A percentile compares a stretch with the other conserved stretches of the same genome.
Evolutionary conservation across 2,329 filamentous ascomycete genomes (phyloP).

Genomic region (Orbilia oligospora): DNA sequence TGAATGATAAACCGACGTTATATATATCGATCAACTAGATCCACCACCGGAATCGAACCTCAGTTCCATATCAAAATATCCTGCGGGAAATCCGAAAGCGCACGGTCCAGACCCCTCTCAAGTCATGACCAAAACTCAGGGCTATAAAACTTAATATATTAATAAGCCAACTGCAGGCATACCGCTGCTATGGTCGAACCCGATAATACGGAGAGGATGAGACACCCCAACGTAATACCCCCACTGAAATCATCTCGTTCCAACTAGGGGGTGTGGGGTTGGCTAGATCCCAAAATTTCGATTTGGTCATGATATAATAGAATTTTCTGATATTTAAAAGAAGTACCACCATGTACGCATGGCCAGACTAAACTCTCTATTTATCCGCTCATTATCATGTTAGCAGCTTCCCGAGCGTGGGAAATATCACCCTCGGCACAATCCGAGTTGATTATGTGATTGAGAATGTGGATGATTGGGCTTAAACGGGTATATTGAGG

Average conservation of each 20-base stretch:
- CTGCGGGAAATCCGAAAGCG: not conserved
- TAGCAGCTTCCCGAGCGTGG: not conserved
- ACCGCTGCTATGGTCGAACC: slow-evolving; percentile 5
- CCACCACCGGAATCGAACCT: not conserved
- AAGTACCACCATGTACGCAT: not conserved
- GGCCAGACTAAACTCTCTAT: not conserved
- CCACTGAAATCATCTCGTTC: not conserved
- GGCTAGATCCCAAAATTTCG: not conserved
- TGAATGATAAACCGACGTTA: not conserved
- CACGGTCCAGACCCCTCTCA: not conserved
- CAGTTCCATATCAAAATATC: not conserved
- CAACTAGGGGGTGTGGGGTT: not conserved
- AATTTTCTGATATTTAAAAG: not conserved
- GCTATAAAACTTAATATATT: not conserved
- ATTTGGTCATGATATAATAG: not conserved
- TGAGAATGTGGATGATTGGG: not conserved
- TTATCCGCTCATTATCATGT: not conserved
- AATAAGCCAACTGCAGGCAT: slow-evolving; percentile 4
- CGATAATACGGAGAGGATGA: not conserved
- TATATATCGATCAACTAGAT: not conserved
- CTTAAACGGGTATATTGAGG: not conserved
- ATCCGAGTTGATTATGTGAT: not conserved
- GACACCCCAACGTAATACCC: slow-evolving; percentile 5
- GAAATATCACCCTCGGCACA: not conserved
- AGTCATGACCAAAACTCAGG: too few species aligned